phyloP scores from a whole-genome alignment of 2,329 filamentous ascomycete genomes.

The Penicillium hordei region DNA sequence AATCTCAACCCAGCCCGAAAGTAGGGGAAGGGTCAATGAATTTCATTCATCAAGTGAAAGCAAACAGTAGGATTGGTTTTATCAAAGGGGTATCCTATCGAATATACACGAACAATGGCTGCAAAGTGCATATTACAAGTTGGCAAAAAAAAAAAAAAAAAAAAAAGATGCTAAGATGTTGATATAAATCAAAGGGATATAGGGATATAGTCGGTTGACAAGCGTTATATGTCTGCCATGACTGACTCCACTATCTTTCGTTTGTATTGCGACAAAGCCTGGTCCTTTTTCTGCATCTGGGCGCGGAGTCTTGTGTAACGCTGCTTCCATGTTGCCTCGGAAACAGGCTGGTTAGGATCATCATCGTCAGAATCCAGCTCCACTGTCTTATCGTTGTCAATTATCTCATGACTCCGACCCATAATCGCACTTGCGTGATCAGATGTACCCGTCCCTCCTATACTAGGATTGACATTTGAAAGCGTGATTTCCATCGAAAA shows the following conservation, averaged over 20 bases:
- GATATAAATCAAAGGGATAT: neutral
- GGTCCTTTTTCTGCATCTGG: slow-evolving; percentile 42
- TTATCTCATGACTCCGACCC: slow-evolving; percentile 15
- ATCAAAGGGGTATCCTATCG: slow-evolving; percentile 9
- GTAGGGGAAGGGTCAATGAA: neutral
- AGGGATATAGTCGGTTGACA: neutral
- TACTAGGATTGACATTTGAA: slow-evolving; percentile 18
- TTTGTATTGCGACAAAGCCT: slow-evolving; percentile 41
- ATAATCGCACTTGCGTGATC: slow-evolving; percentile 8
- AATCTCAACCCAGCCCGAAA: neutral
- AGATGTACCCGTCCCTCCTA: slow-evolving; percentile 1
- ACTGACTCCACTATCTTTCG: slow-evolving; percentile 45
- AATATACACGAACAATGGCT: neutral
- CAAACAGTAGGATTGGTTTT: slow-evolving; percentile 1
- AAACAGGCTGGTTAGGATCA: slow-evolving; percentile 18
- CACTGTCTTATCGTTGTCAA: neutral
- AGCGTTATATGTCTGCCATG: slow-evolving; percentile 41
- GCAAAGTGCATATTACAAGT: neutral
- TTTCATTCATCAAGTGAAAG: neutral
- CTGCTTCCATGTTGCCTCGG: slow-evolving; percentile 42
- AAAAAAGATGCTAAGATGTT: neutral
- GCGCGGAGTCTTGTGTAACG: slow-evolving; percentile 39
- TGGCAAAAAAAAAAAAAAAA: neutral
- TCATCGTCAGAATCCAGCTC: slow-evolving; percentile 34
- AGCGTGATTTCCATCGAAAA: slow-evolving; percentile 31